These are phyloP conservation scores for Seiridium cupressi DNA, from an alignment of 2,329 filamentous ascomycete genomes.

Conservation along the genomic window DNA sequence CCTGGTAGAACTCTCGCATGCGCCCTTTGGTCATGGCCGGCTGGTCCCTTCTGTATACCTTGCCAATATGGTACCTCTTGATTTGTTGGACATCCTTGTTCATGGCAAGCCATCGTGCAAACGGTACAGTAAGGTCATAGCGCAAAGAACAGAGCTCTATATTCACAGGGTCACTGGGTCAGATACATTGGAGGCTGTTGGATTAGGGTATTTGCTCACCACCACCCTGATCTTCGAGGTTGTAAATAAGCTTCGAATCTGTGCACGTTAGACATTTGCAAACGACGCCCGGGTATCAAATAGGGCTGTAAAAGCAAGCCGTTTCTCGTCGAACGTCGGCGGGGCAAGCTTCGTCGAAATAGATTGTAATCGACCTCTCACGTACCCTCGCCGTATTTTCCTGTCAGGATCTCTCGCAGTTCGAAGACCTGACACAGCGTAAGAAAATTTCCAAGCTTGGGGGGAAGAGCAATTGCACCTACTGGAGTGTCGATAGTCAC, in stretches of 20 bases:
- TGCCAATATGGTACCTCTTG: constrained; percentile 77
- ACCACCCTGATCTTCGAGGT: constrained; percentile 79
- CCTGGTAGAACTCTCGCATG: constrained; percentile 80
- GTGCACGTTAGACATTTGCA: no score
- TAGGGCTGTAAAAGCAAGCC: no score
- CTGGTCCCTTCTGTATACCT: constrained; percentile 77
- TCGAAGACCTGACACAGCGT: constrained; percentile 57
- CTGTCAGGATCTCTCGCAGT: constrained; percentile 70
- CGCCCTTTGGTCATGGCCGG: constrained; percentile 74
- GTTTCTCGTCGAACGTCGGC: no score
- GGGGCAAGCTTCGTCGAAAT: no score
- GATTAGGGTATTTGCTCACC: no score
- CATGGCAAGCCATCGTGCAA: constrained; percentile 77
- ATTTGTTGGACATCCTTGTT: constrained; percentile 66
- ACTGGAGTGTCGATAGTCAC: constrained; percentile 47
- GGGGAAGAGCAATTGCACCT: no score
- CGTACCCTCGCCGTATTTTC: constrained; percentile 43
- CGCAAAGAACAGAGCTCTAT: constrained; percentile 72
- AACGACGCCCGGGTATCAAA: no score
- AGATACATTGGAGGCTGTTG: no score
- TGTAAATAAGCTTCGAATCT: constrained; percentile 57
- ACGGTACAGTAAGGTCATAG: constrained; percentile 79
- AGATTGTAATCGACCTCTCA: constrained; percentile 32
- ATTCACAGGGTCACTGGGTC: no score
- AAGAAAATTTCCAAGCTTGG: no score